Evolutionary conservation across 164 flowering plant species (phyloP).

Genomic region (Malania oleifera): DNA sequence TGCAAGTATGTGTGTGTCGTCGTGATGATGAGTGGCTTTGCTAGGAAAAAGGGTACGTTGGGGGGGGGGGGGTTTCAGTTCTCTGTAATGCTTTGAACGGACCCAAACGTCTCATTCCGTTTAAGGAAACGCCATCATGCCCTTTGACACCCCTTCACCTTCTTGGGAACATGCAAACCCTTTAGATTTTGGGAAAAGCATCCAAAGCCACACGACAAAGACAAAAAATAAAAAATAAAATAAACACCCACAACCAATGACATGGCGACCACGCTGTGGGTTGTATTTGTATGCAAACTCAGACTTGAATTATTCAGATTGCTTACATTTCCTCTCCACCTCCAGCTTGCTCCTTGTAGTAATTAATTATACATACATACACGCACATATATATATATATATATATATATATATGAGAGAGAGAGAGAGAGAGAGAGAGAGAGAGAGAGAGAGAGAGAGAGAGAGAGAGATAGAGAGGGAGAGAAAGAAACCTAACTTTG

Average conservation of each 20-base stretch:
- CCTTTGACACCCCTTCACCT: constrained; percentile 30
- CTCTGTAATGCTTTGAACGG: constrained; percentile 19
- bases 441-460: too few species aligned
- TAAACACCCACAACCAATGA: not conserved
- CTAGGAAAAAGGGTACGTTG: constrained; percentile 20
- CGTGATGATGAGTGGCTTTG: not conserved
- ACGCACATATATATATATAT: too few species aligned
- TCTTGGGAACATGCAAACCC: constrained; percentile 55
- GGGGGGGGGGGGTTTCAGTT: constrained; percentile 10
- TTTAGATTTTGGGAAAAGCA: constrained; percentile 28
- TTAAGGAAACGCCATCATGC: constrained; percentile 45
- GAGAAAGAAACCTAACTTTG: too few species aligned
- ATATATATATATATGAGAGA: too few species aligned
- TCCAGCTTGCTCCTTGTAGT: too few species aligned
- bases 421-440: too few species aligned
- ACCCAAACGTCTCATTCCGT: constrained; percentile 21
- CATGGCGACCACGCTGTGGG: not conserved
- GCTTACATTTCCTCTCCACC: not conserved
- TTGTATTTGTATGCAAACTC: not conserved
- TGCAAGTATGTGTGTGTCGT: not conserved
- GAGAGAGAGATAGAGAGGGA: too few species aligned
- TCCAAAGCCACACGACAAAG: constrained; percentile 11
- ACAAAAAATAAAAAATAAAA: too few species aligned
- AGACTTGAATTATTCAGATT: constrained; percentile 10
- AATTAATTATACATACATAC: too few species aligned